phyloP scores from a whole-genome alignment of 208 protist species.

The Borovskyia barvae region DNA sequence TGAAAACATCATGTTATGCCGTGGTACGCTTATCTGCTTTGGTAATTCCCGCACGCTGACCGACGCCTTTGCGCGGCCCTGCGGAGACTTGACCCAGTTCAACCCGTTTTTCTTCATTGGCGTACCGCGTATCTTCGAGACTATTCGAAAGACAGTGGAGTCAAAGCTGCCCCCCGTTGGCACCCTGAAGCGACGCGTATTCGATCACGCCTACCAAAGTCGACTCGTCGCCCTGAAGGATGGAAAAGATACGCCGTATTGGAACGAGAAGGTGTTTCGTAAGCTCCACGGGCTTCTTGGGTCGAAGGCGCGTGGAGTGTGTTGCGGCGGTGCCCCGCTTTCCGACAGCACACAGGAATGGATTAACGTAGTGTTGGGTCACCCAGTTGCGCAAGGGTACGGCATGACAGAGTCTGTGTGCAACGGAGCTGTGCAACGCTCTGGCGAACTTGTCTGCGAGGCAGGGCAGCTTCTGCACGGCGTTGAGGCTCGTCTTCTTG shows the following conservation, averaged over 20 bases:
- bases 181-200: constrained; percentile 66
- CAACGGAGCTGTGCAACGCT: constrained; percentile 61
- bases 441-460: constrained; percentile 59
- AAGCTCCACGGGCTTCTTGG: constrained; percentile 55
- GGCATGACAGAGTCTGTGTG: constrained; percentile 90
- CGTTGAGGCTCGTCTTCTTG: constrained; percentile 89
- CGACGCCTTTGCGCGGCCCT: constrained; percentile 58
- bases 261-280: constrained; percentile 83
- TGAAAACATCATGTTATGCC: constrained; percentile 60
- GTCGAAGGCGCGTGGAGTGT: constrained; percentile 54
- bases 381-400: constrained; percentile 80
- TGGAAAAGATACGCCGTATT: constrained; percentile 83
- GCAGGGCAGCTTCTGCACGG: constrained; percentile 67
- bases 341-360: constrained; percentile 81
- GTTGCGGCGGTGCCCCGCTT: constrained; percentile 83
- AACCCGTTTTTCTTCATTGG: constrained; percentile 79
- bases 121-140: constrained; percentile 89
- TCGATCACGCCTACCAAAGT: constrained; percentile 65
- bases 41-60: constrained; percentile 80
- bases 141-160: constrained; percentile 83
- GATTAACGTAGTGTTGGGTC: constrained; percentile 73
- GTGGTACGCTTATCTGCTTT: constrained; percentile 72
- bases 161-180: constrained; percentile 53
- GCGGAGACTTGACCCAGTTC: constrained; percentile 76
- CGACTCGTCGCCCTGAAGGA: constrained; percentile 58